A percentile compares a stretch with the other conserved stretches of the same genome.
Evolutionary conservation across 1,284 basidiomycete genomes (phyloP).

Genomic region (Grifola frondosa): DNA sequence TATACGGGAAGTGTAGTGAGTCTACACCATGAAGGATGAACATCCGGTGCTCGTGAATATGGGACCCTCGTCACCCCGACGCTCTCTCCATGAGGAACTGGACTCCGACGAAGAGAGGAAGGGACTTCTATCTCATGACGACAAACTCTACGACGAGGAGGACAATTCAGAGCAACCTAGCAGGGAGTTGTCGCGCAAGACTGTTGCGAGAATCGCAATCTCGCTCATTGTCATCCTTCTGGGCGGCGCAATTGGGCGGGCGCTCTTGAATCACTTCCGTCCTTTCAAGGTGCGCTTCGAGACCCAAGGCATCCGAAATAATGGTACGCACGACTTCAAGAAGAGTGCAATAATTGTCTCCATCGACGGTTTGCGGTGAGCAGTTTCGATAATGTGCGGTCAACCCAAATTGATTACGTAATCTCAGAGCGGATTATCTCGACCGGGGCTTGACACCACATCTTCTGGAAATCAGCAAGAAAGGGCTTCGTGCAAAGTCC

Average conservation of each 20-base stretch:
- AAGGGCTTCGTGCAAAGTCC: constrained; percentile 80
- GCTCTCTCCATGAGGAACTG: constrained; percentile 2
- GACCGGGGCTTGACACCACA: constrained; percentile 81
- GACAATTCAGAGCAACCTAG: constrained; percentile 32
- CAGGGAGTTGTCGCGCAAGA: constrained; percentile 38
- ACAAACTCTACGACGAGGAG: constrained; percentile 24
- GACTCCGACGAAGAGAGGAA: constrained; percentile 38
- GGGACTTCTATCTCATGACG: constrained; percentile 39
- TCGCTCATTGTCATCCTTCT: constrained; percentile 40
- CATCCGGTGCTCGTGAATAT: too few species aligned
- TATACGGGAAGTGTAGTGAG: too few species aligned
- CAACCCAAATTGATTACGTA: background rate
- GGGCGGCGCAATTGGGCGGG: constrained; percentile 9
- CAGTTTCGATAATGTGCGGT: constrained; percentile 7
- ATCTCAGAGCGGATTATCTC: constrained; percentile 74
- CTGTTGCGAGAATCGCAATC: constrained; percentile 39
- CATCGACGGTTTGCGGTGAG: constrained; percentile 80
- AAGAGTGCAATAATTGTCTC: constrained; percentile 83
- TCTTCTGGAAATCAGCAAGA: constrained; percentile 72
- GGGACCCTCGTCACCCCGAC: constrained; percentile 6
- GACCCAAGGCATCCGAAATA: constrained; percentile 48
- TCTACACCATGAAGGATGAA: too few species aligned
- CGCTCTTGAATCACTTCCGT: constrained; percentile 22
- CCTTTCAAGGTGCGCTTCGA: constrained; percentile 26
- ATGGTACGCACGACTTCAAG: constrained; percentile 78